Conservation (phyloP, 176 grass and related monocot species). For the Saccharum spontaneum region DNA sequence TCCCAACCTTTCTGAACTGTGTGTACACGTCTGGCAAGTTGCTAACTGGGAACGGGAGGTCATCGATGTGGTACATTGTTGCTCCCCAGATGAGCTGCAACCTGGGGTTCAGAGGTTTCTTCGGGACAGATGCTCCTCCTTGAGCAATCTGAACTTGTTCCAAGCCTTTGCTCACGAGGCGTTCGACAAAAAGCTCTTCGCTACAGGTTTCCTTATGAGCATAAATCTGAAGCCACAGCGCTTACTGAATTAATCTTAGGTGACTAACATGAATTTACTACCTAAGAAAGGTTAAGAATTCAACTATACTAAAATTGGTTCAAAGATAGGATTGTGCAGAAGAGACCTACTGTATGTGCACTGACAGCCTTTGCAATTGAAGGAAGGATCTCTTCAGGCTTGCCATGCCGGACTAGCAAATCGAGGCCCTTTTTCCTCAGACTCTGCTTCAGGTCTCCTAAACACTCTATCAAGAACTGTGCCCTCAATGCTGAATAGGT, state of each 20-base stretch:
- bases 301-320: background rate
- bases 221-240: slow-evolving; percentile 54
- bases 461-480: slow-evolving; percentile 74
- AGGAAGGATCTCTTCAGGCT: slow-evolving; percentile 79
- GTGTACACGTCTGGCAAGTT: slow-evolving; percentile 87
- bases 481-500: slow-evolving; percentile 54
- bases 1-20: slow-evolving; percentile 81
- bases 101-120: slow-evolving; percentile 40
- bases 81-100: slow-evolving; percentile 85
- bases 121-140: slow-evolving; percentile 30
- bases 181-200: slow-evolving; percentile 73
- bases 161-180: slow-evolving; percentile 51
- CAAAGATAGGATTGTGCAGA: background rate
- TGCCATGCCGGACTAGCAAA: slow-evolving; percentile 66
- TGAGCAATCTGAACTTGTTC: slow-evolving; percentile 42
- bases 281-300: background rate
- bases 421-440: slow-evolving; percentile 69
- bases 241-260: background rate
- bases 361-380: slow-evolving; percentile 61
- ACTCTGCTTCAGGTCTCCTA: slow-evolving; percentile 66
- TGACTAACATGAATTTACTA: background rate
- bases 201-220: slow-evolving; percentile 84
- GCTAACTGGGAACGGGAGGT: slow-evolving; percentile 61
- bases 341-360: slow-evolving; percentile 65
- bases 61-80: slow-evolving; percentile 87